Evolutionary conservation across 2,329 filamentous ascomycete species (phyloP), one percentile per base, ranked within the genome.

Genomic region (Pyrenophora teres): DNA sequence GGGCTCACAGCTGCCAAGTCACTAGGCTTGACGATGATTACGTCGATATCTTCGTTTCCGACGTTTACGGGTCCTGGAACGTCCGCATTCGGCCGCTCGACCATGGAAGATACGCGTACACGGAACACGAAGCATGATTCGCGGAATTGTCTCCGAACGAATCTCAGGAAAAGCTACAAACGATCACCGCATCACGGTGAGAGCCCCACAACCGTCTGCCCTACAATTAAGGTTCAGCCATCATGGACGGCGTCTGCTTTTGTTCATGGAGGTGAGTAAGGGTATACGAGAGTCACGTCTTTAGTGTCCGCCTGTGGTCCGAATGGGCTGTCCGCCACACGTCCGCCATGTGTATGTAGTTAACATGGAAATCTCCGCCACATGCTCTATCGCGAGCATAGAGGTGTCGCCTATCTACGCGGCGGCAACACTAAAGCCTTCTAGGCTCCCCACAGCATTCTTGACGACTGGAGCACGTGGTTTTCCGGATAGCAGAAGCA

Each of bases 61-160:
- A 52, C 45, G 44, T 41, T 52, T 27, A 42, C 39, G 30, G 39
- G 30, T 36, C 38, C 27, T 27, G 21, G 32, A 48, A 37, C 44
- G 44, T 42, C 33, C 38, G 32, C 44, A 31, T 37, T 48, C 25
- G 40, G 48, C 49, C 36, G 35, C n/a, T 39, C 23, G 23, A 25
- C 23, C 23, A 25, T 25, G 23, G 32, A 35, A 30, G n/a, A n/a
- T 32, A 30, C 46, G 43, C n/a, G 32, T 40, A 21, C 16, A 8
- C 13, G 8, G 13, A 13, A 13, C 32, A 41, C 33, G 19, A 25
- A 36, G 31, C 19, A 16, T 33, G 8, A 12, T 40, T 13, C 27
- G 25, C 44, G 49, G 49, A 52, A 21, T 8, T 10, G 27, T 18
- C 39, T 48, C 44, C 44, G 49, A 8, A 5, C 16, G 30, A 27